Conservation (phyloP, 2,329 filamentous ascomycete species). For the Sordariomycetes sp. region DNA sequence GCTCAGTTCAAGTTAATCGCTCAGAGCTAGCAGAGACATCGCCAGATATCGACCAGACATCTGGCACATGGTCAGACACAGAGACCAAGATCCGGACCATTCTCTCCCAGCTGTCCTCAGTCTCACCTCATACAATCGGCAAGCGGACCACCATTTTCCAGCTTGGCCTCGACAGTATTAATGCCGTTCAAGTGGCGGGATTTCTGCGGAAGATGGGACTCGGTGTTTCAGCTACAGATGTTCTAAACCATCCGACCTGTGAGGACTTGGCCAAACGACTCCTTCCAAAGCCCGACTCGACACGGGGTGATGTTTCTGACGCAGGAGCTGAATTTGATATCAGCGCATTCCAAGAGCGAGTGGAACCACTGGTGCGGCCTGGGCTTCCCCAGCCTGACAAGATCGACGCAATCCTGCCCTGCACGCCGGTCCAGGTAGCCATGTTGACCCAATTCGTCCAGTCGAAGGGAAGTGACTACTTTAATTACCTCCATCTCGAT, state of each 20-base stretch:
- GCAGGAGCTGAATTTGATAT: neutral
- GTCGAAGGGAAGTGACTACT: slow-evolving; percentile 55
- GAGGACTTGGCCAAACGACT: slow-evolving; percentile 10
- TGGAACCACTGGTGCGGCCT: neutral
- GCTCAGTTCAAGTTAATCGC: slow-evolving; percentile 7
- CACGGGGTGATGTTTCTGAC: neutral
- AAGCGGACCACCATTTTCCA: slow-evolving; percentile 65
- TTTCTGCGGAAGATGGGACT: slow-evolving; percentile 47
- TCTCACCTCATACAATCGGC: slow-evolving; percentile 33
- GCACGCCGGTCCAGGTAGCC: slow-evolving; percentile 65
- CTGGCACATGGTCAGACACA: slow-evolving; percentile 28
- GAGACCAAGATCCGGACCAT: slow-evolving; percentile 41
- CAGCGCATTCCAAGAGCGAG: neutral
- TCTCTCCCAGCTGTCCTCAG: slow-evolving; percentile 43
- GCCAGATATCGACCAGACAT: neutral
- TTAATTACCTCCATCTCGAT: slow-evolving; percentile 55
- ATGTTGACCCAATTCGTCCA: slow-evolving; percentile 65
- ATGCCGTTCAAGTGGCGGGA: slow-evolving; percentile 64
- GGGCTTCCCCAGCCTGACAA: neutral
- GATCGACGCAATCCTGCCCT: slow-evolving; percentile 32
- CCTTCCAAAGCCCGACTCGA: neutral
- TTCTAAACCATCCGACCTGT: slow-evolving; percentile 50
- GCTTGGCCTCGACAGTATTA: slow-evolving; percentile 86
- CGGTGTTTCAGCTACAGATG: slow-evolving; percentile 52
- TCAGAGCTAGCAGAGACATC: slow-evolving; percentile 1